Conservation (phyloP, 2,329 filamentous ascomycete genomes). For the Calonectria henricotiae region DNA sequence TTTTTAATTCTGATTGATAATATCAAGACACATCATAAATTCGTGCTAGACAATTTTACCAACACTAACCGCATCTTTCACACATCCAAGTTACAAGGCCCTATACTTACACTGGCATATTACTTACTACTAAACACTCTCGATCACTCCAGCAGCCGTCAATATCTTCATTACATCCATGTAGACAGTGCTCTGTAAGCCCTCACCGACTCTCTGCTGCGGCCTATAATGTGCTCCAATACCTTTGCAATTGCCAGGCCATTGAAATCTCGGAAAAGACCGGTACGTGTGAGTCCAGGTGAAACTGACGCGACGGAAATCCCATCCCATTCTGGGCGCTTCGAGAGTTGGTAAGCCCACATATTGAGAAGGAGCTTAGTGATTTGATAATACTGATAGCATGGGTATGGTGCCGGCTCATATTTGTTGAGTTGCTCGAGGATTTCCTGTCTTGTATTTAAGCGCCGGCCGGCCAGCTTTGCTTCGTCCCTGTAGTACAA, state of each 20-base stretch:
- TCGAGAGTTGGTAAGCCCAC: not conserved
- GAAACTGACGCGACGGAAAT: not conserved
- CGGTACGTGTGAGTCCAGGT: not conserved
- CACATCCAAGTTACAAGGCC: not conserved
- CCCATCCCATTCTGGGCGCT: not conserved
- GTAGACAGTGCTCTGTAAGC: not conserved
- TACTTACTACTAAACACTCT: not conserved
- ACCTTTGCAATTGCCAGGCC: not conserved
- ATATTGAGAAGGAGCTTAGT: not conserved
- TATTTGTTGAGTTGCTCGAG: not conserved
- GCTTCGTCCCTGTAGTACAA: not conserved
- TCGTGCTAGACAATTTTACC: not conserved
- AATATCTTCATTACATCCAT: not conserved
- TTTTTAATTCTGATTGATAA: not conserved
- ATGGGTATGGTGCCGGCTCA: not conserved
- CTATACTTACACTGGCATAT: not conserved
- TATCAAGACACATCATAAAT: not conserved
- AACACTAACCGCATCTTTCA: not conserved
- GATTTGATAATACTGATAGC: constrained; percentile 1
- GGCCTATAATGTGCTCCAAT: not conserved
- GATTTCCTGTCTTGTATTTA: not conserved
- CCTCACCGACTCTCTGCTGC: not conserved
- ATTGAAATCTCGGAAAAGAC: constrained; percentile 1
- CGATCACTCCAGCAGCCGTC: not conserved
- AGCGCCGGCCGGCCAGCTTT: not conserved